Conservation (phyloP, 2,329 filamentous ascomycete species). For the Epichloe coenophiala region DNA sequence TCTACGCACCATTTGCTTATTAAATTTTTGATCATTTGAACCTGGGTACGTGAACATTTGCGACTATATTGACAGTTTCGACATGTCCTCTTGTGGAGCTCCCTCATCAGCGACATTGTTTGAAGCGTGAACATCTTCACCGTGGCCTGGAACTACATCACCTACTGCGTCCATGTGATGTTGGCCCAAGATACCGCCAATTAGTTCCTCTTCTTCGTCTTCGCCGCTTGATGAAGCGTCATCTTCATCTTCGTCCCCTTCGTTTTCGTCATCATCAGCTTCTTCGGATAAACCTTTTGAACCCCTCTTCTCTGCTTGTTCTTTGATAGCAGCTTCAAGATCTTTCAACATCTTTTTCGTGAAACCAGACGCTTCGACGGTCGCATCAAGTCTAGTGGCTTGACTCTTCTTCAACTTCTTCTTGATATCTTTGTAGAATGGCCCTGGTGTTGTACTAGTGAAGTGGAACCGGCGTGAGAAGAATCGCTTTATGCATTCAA, state of each 20-base stretch:
- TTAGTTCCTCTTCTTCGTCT: conserved; percentile 5
- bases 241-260: conserved; percentile 12
- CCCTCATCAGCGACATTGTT: not conserved
- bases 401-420: conserved; percentile 56
- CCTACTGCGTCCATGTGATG: not conserved
- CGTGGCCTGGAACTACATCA: not conserved
- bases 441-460: conserved; percentile 65
- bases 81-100: conserved; percentile 15
- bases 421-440: conserved; percentile 72
- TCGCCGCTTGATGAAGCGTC: not conserved
- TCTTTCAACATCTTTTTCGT: conserved; percentile 96
- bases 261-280: conserved; percentile 14
- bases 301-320: conserved; percentile 44
- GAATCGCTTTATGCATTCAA: conserved; percentile 89
- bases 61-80: conserved; percentile 15
- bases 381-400: conserved; percentile 62
- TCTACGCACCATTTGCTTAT: not conserved
- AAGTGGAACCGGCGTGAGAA: conserved; percentile 86
- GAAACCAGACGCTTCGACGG: conserved; percentile 86
- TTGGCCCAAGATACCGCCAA: not conserved
- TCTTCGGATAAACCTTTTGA: conserved; percentile 16
- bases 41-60: conserved; percentile 11
- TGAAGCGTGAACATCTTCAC: not conserved
- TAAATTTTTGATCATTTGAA: not conserved
- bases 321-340: conserved; percentile 77